phyloP scores from a whole-genome alignment of 2,329 filamentous ascomycete species.

The Aspergillus phoenicis region DNA sequence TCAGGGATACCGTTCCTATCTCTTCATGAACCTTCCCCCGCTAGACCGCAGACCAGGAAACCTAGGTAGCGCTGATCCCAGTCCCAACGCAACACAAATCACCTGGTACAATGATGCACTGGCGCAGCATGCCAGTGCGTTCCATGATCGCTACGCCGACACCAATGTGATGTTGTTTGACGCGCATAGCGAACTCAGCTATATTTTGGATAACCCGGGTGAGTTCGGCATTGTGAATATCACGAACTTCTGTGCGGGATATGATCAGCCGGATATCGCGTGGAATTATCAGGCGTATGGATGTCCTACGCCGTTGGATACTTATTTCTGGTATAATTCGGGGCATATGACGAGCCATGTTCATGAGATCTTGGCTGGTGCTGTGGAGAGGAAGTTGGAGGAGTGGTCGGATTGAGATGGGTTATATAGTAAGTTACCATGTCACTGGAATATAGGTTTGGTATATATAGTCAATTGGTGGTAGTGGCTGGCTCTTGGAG shows the following conservation, averaged over 20 bases:
- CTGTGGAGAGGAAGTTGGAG: conserved; percentile 21
- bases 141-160: conserved; percentile 35
- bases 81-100: conserved; percentile 52
- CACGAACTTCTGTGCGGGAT: conserved; percentile 49
- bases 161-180: conserved; percentile 49
- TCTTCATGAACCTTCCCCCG: conserved; percentile 57
- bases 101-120: conserved; percentile 49
- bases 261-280: conserved; percentile 50
- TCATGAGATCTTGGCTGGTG: conserved; percentile 43
- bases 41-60: conserved; percentile 51
- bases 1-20: conserved; percentile 49
- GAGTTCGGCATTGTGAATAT: conserved; percentile 51
- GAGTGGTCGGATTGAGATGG: conserved; percentile 9
- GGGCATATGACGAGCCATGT: conserved; percentile 51
- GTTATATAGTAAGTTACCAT: background rate
- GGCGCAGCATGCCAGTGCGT: conserved; percentile 35
- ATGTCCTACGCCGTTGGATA: conserved; percentile 44
- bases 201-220: conserved; percentile 46
- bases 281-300: conserved; percentile 49
- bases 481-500: no score
- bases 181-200: conserved; percentile 46
- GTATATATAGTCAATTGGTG: no score
- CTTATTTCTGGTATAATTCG: conserved; percentile 54
- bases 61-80: conserved; percentile 34
- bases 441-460: no score